Evolutionary conservation across 2,329 filamentous ascomycete species (phyloP), one percentile per base, ranked within the genome.

Genomic region (Colletotrichum spinosum): DNA sequence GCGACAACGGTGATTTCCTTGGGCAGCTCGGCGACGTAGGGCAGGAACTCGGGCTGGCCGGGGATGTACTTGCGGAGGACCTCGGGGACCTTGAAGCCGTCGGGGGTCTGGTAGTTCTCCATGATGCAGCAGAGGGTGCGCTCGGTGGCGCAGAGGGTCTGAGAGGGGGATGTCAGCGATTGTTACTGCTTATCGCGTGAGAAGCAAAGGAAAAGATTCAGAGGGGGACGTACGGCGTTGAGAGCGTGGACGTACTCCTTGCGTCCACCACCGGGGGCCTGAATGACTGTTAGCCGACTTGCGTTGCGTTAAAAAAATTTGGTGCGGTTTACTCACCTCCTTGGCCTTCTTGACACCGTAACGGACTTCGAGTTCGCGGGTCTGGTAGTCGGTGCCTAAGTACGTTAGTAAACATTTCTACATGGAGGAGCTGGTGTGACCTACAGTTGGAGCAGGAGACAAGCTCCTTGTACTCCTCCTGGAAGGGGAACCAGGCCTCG

Each of bases 391-490:
- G 34, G 67, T 69, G 67, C 64, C 64, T 67, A n/a, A 8, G 10
- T 10, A 35, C 12, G 50, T 58, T 33, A 67, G 44, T 12, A 13
- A 15, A 9, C 4, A 4, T 35, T 13, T 12, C 10, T 25, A 25
- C 25, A 25, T 25, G 25, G 25, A 10, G 1, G 41, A 98, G 77
- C 98, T 95, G 49, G 93, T 97, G 84, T 10, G 5, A 9, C 59
- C 55, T 17, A 67, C 96, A 99, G 82, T 99, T 99, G 67, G 93
- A 97, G 86, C 94, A 97, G 17, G 93, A 97, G 55, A 98, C 96
- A 35, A 99, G 88, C 82, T 98, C 96, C 82, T 98, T 98, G 86
- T 98, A 99, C 80, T 98, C 96, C 72, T 92, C 92, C 79, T 98
- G 94, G 84, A 92, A 97, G 13, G 93, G 94, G 79, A 97, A 97